Evolutionary conservation across 306 rosid genomes (phyloP).

Genomic region (Sindora glabra): DNA sequence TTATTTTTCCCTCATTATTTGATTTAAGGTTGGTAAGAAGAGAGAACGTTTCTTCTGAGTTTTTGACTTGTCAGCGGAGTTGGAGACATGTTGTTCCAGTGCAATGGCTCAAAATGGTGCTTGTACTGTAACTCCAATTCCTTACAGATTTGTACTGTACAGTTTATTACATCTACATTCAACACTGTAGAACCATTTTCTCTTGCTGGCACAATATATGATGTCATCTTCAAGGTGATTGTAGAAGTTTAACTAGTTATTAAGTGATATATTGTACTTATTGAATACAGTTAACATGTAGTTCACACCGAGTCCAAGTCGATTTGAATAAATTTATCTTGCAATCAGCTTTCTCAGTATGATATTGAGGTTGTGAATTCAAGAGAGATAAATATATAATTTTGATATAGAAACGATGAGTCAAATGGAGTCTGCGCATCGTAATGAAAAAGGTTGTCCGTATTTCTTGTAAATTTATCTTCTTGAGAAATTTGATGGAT

Average conservation of each 20-base stretch:
- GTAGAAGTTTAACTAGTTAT: background rate
- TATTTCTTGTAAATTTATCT: no score
- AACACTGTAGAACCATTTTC: background rate
- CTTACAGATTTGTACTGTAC: slow-evolving; percentile 3
- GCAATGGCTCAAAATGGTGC: background rate
- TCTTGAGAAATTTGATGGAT: no score
- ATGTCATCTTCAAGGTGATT: background rate
- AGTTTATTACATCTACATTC: background rate
- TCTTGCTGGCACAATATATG: background rate
- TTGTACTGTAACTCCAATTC: background rate
- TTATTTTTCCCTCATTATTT: background rate
- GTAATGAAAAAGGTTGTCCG: no score
- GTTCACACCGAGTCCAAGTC: no score
- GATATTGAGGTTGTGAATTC: no score
- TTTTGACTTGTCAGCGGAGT: background rate
- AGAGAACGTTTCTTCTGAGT: background rate
- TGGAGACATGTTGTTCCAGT: background rate
- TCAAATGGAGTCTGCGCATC: no score
- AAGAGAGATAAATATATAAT: no score
- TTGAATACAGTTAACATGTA: no score
- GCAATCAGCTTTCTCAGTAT: no score
- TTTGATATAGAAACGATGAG: no score
- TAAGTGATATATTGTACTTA: no score
- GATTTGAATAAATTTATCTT: no score
- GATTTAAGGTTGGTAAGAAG: background rate